Evolutionary conservation across 2,329 filamentous ascomycete genomes (phyloP), one percentile per base, ranked within the genome.

Genomic region (Thyridium curvatum): DNA sequence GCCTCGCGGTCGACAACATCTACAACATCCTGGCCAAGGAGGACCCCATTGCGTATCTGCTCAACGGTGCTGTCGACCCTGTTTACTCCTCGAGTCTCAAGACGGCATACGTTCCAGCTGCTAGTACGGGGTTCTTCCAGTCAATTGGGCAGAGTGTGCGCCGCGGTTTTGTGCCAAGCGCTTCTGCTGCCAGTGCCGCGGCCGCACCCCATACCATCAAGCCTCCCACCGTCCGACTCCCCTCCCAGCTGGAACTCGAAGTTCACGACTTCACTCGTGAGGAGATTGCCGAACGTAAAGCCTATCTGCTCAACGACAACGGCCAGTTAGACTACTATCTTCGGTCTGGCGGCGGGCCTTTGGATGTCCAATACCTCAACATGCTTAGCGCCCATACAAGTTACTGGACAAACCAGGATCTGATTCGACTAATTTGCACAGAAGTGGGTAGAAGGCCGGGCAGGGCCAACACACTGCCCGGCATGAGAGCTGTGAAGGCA

Each of bases 331-430:
- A 98, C 58, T 98, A 80, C 61, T 94, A 84, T 52, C 66, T 98
- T 35, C 80, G 80, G 35, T 89, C 87, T 8, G 86, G 88, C 1
- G 84, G 86, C 2, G 93, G 93, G 0, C 84, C 90, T 4, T 68
- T 98, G 29, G 93, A 95, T 61, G 89, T 96, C 17, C 90, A 97
- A 62, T 98, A 98, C 57, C 64, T 97, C 29, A 96, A 94, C 49
- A 98, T 98, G 93, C 66, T 98, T 39, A 86, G 88, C 41, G 93
- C 93, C 8, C 93, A 98, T 61, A 89, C 86, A 40, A 91, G 86
- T 56, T 98, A 98, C 60, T 98, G 93, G 93, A 74, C 79, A 3
- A 81, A 85, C 51, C 77, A 71, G 18, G 93, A 97, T 56, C 90
- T 98, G 58, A 82, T 94, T n/a, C 71, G 90, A 33, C 82, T 97